Conservation (phyloP, 1,139 yeast species). For the Wickerhamomyces sp. region DNA sequence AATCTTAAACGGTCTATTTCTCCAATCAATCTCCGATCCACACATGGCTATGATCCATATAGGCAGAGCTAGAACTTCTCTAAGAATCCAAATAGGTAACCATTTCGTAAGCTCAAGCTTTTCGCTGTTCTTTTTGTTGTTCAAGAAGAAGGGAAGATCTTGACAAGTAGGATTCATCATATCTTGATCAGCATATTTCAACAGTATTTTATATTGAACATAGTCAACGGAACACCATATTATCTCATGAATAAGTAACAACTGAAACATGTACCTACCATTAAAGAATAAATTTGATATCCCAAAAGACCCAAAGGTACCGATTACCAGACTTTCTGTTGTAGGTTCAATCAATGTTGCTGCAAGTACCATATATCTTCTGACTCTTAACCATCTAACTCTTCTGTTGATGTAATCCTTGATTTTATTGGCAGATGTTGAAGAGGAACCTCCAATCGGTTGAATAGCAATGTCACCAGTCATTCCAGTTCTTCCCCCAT, state of each 20-base stretch:
- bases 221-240: slow-evolving; percentile 66
- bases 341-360: slow-evolving; percentile 88
- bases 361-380: slow-evolving; percentile 81
- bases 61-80: slow-evolving; percentile 78
- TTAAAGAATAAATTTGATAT: slow-evolving; percentile 43
- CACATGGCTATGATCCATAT: slow-evolving; percentile 79
- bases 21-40: slow-evolving; percentile 79
- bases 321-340: slow-evolving; percentile 72
- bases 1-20: slow-evolving; percentile 73
- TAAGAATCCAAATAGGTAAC: slow-evolving; percentile 54
- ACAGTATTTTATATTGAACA: slow-evolving; percentile 48
- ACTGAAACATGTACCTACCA: slow-evolving; percentile 25
- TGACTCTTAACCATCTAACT: slow-evolving; percentile 82
- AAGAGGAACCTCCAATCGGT: slow-evolving; percentile 53
- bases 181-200: slow-evolving; percentile 30
- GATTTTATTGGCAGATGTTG: slow-evolving; percentile 32
- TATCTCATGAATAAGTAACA: slow-evolving; percentile 48
- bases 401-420: slow-evolving; percentile 62
- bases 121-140: slow-evolving; percentile 21
- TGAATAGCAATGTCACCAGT: slow-evolving; percentile 78
- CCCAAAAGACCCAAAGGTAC: slow-evolving; percentile 62
- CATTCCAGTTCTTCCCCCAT: slow-evolving; percentile 71
- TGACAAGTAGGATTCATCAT: slow-evolving; percentile 10
- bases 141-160: slow-evolving; percentile 23
- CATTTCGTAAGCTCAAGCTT: slow-evolving; percentile 36